phyloP scores from a whole-genome alignment of 495 filamentous ascomycete genomes.

The Aspergillus sclerotiicarbonarius region DNA sequence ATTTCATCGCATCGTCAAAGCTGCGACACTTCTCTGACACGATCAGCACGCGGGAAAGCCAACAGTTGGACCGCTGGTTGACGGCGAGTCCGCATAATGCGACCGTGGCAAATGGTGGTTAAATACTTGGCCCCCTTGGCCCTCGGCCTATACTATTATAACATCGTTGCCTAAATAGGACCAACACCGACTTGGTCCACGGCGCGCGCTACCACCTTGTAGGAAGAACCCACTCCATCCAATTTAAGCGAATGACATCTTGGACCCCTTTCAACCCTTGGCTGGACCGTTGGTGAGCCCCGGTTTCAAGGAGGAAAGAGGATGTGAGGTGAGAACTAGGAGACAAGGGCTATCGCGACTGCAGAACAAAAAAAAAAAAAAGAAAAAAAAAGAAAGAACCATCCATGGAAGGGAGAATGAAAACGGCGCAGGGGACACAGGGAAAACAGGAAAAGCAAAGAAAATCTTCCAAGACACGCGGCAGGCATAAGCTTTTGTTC shows the following conservation, averaged over 20 bases:
- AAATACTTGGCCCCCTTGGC: slow-evolving; percentile 6
- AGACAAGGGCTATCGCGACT: too few relatives aligned
- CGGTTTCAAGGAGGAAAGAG: neutral
- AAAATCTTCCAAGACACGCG: neutral
- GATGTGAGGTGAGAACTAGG: neutral
- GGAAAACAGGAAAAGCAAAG: too few relatives aligned
- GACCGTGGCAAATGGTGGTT: slow-evolving; percentile 7
- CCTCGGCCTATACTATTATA: neutral
- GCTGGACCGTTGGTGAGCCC: slow-evolving; percentile 2
- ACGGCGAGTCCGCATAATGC: neutral
- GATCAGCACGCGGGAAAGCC: slow-evolving; percentile 15
- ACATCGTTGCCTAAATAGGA: slow-evolving; percentile 5
- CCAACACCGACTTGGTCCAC: neutral
- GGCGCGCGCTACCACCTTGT: neutral
- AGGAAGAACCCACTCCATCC: neutral
- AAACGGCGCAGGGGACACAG: neutral
- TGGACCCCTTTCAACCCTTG: neutral
- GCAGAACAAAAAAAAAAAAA: neutral
- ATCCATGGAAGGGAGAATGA: neutral
- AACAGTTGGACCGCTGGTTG: neutral
- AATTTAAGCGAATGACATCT: slow-evolving; percentile 1
- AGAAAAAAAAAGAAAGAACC: neutral
- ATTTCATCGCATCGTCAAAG: neutral
- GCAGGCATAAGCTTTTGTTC: slow-evolving; percentile 1
- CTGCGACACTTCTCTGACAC: slow-evolving; percentile 20